phyloP scores from a whole-genome alignment of 495 filamentous ascomycete genomes.

The Stereocaulon alpinum region DNA sequence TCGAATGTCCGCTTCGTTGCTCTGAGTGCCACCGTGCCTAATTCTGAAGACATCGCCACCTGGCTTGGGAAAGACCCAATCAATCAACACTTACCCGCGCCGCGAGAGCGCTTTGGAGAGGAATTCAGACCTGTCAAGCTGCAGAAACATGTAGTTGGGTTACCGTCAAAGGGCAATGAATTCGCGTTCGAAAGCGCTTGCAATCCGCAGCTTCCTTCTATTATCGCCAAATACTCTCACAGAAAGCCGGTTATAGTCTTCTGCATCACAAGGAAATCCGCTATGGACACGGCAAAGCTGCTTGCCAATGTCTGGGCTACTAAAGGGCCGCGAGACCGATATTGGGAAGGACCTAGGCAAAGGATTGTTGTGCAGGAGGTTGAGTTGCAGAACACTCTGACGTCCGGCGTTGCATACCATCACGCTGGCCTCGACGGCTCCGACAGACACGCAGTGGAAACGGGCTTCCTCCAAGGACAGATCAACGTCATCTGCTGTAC shows the following conservation, averaged over 20 bases:
- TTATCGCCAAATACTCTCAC: slow-evolving; percentile 68
- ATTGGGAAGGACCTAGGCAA: slow-evolving; percentile 57
- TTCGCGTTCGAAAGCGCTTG: slow-evolving; percentile 79
- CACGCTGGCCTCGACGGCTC: slow-evolving; percentile 71
- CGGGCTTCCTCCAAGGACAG: slow-evolving; percentile 61
- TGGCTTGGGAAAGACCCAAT: slow-evolving; percentile 80
- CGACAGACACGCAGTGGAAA: slow-evolving; percentile 65
- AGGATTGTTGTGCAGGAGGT: slow-evolving; percentile 46
- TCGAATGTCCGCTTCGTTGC: slow-evolving; percentile 84
- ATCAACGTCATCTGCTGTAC: slow-evolving; percentile 91
- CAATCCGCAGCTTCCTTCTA: slow-evolving; percentile 60
- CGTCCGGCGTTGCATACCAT: slow-evolving; percentile 80
- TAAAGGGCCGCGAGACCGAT: slow-evolving; percentile 43
- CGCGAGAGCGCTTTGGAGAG: slow-evolving; percentile 75
- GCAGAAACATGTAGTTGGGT: slow-evolving; percentile 79
- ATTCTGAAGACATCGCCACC: slow-evolving; percentile 77
- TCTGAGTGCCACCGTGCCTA: slow-evolving; percentile 87
- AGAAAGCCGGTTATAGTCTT: slow-evolving; percentile 89
- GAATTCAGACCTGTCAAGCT: slow-evolving; percentile 82
- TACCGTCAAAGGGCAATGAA: slow-evolving; percentile 57
- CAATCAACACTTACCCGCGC: slow-evolving; percentile 57
- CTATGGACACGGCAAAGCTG: slow-evolving; percentile 61
- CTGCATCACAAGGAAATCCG: slow-evolving; percentile 75
- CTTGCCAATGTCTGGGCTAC: slow-evolving; percentile 58
- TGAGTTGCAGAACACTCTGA: slow-evolving; percentile 53